A percentile compares a stretch with the other conserved stretches of the same genome.
phyloP scores from a whole-genome alignment of 257 asterid genomes.

The Nicotiana undulata region DNA sequence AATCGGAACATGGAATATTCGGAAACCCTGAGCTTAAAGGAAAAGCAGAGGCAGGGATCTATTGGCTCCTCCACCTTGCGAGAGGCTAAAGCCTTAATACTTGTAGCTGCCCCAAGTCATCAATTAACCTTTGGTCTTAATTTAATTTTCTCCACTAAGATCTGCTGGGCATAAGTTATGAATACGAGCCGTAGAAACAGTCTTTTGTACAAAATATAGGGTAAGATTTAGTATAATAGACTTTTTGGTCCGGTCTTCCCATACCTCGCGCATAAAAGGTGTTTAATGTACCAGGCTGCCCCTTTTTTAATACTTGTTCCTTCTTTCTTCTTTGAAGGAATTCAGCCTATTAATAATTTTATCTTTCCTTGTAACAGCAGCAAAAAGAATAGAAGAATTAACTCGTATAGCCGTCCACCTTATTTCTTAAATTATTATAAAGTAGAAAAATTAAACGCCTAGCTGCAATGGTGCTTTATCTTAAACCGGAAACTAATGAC shows the following conservation, averaged over 20 bases:
- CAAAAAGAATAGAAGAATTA: background rate
- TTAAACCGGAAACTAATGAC: background rate
- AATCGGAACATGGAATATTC: too few relatives aligned
- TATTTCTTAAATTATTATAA: background rate
- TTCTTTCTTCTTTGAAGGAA: background rate
- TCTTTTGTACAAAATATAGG: too few relatives aligned
- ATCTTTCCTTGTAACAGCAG: background rate
- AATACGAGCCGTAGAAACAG: background rate
- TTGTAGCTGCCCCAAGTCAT: background rate
- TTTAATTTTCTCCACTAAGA: background rate
- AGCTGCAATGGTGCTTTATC: background rate
- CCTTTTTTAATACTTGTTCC: background rate
- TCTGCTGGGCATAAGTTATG: background rate
- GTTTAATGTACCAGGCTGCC: too few relatives aligned
- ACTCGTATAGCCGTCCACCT: too few relatives aligned
- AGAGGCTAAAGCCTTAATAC: background rate
- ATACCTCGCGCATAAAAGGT: fast-evolving
- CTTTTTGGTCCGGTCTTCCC: fast-evolving
- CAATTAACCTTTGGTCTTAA: background rate
- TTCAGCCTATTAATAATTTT: background rate
- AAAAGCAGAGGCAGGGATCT: background rate
- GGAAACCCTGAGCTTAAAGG: too few relatives aligned
- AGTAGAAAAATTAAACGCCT: background rate
- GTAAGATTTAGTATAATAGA: too few relatives aligned
- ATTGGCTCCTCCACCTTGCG: background rate